Evolutionary conservation across 176 grass and related monocot species (phyloP).

Genomic region (Triticum urartu): DNA sequence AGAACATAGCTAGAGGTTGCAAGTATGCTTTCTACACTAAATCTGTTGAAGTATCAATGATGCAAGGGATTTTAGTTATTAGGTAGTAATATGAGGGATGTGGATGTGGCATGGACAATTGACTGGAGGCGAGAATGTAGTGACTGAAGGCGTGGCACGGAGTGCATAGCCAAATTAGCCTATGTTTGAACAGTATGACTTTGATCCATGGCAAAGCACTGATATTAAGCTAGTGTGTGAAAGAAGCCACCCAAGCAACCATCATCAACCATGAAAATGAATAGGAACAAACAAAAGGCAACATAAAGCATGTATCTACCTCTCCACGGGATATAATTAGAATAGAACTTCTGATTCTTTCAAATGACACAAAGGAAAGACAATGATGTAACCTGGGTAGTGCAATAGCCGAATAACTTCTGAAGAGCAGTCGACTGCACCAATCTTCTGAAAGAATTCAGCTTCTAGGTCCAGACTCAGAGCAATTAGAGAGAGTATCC

Average conservation of each 20-base stretch:
- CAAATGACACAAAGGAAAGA: slow-evolving; percentile 9
- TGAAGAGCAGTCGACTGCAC: slow-evolving; percentile 29
- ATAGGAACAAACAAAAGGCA: not conserved
- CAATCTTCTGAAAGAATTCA: slow-evolving; percentile 54
- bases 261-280: not conserved
- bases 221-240: not conserved
- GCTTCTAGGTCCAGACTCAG: slow-evolving; percentile 68
- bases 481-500: slow-evolving; percentile 69
- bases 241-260: slow-evolving; percentile 5
- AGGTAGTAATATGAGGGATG: not conserved
- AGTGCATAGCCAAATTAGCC: not conserved
- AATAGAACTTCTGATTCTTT: slow-evolving; percentile 12
- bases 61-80: not conserved
- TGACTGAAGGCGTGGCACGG: not conserved
- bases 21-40: not conserved
- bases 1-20: not conserved
- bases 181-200: not conserved
- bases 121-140: not conserved
- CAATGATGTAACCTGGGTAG: slow-evolving; percentile 57
- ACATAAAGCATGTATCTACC: not conserved
- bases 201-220: not conserved
- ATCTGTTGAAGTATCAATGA: not conserved
- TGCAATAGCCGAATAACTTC: slow-evolving; percentile 64
- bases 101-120: not conserved
- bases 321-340: not conserved